Evolutionary conservation across 331 rosid species (phyloP).

Genomic region (Saraca asoca): DNA sequence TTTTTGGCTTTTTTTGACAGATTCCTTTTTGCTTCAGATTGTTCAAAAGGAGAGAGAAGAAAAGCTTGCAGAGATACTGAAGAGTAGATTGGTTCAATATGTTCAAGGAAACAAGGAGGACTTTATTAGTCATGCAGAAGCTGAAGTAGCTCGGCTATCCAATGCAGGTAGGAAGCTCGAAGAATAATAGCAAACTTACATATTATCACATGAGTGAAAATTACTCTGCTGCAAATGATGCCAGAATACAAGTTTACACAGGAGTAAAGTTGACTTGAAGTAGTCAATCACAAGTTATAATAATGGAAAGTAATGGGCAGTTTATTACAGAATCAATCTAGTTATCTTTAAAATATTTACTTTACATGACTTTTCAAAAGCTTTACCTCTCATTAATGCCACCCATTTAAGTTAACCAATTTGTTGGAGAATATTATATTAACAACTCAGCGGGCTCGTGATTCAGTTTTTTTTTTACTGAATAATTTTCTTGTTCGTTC

Average conservation of each 20-base stretch:
- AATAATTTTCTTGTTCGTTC: slow-evolving; percentile 34
- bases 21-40: slow-evolving; percentile 56
- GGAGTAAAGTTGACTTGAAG: background rate
- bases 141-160: slow-evolving; percentile 85
- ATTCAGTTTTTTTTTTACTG: slow-evolving; percentile 25
- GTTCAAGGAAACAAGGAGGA: slow-evolving; percentile 84
- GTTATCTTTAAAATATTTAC: slow-evolving; percentile 17
- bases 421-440: slow-evolving; percentile 16
- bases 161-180: slow-evolving; percentile 68
- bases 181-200: slow-evolving; percentile 16
- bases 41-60: slow-evolving; percentile 97
- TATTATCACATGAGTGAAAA: slow-evolving; percentile 3
- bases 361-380: slow-evolving; percentile 25
- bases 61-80: slow-evolving; percentile 75
- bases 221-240: slow-evolving; percentile 24
- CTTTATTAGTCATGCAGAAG: slow-evolving; percentile 65
- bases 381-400: slow-evolving; percentile 18
- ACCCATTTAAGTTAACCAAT: slow-evolving; percentile 14
- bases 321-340: slow-evolving; percentile 23
- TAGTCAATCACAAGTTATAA: too few relatives aligned
- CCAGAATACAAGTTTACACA: background rate
- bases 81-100: slow-evolving; percentile 73
- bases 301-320: slow-evolving; percentile 11
- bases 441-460: slow-evolving; percentile 19
- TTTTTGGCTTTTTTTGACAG: slow-evolving; percentile 24